phyloP scores from a whole-genome alignment of 306 rosid genomes.

The Cucumis cinereus region DNA sequence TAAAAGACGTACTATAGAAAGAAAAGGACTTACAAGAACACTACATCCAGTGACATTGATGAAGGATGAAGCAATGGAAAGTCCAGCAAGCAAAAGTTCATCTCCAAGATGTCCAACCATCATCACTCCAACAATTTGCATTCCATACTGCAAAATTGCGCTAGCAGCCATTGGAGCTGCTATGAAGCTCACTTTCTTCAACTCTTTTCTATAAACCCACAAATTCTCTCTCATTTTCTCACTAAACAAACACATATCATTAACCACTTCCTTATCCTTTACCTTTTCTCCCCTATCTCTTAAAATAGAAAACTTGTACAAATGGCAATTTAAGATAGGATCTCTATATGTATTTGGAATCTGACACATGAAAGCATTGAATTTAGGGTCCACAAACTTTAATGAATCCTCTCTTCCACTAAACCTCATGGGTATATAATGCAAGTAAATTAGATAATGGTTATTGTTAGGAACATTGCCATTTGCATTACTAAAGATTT shows the following conservation, averaged over 20 bases:
- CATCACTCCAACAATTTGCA: constrained; percentile 8
- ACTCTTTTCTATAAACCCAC: neutral
- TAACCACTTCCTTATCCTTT: neutral
- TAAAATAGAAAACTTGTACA: neutral
- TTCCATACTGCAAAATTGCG: neutral
- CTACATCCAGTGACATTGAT: constrained; percentile 16
- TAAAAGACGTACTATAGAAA: neutral
- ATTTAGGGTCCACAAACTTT: neutral
- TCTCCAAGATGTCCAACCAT: constrained; percentile 18
- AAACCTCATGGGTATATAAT: neutral
- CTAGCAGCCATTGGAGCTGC: constrained; percentile 18
- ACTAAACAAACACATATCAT: neutral
- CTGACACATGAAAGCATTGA: neutral
- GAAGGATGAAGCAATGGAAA: constrained; percentile 12
- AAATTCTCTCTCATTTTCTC: constrained; percentile 6
- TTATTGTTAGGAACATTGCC: neutral
- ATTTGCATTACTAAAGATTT: neutral
- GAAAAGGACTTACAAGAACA: constrained; percentile 9
- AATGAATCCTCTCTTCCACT: neutral
- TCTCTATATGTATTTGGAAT: neutral
- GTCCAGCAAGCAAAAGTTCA: constrained; percentile 13
- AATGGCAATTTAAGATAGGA: neutral
- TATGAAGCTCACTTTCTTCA: constrained; percentile 8
- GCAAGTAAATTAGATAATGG: neutral
- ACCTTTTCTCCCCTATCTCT: neutral